Evolutionary conservation across 257 asterid genomes (phyloP).

Genomic region (Solanum boliviense): DNA sequence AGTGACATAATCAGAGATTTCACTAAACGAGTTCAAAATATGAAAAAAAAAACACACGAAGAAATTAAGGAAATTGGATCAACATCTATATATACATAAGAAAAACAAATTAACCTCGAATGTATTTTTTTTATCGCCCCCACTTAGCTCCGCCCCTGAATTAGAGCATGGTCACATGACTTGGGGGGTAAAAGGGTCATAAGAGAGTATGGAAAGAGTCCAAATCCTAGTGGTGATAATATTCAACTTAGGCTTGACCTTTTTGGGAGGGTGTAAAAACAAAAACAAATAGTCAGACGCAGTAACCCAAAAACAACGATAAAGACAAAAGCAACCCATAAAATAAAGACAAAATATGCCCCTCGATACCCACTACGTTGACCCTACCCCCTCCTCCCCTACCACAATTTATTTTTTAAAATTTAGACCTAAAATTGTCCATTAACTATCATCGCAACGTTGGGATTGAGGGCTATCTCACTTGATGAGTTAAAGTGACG

Average conservation of each 20-base stretch:
- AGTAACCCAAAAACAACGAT: not conserved
- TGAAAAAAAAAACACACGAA: not conserved
- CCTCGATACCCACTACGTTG: not conserved
- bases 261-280: not conserved
- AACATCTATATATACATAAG: not conserved
- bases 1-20: not conserved
- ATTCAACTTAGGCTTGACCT: conserved; percentile 1
- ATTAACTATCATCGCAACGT: not conserved
- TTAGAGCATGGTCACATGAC: not conserved
- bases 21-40: not conserved
- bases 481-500: not conserved
- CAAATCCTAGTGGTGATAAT: not conserved
- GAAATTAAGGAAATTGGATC: not conserved
- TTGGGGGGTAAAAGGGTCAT: not conserved
- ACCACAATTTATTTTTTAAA: too few species aligned
- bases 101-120: not conserved
- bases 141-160: not conserved
- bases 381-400: not conserved
- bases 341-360: conserved; percentile 2
- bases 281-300: not conserved
- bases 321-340: conserved; percentile 1
- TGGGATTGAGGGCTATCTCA: not conserved
- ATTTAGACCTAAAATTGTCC: not conserved
- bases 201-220: not conserved
- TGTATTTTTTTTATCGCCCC: not conserved